These are phyloP conservation scores for Colletotrichum costaricense DNA, from an alignment of 2,329 filamentous ascomycete species.

Conservation along the genomic window DNA sequence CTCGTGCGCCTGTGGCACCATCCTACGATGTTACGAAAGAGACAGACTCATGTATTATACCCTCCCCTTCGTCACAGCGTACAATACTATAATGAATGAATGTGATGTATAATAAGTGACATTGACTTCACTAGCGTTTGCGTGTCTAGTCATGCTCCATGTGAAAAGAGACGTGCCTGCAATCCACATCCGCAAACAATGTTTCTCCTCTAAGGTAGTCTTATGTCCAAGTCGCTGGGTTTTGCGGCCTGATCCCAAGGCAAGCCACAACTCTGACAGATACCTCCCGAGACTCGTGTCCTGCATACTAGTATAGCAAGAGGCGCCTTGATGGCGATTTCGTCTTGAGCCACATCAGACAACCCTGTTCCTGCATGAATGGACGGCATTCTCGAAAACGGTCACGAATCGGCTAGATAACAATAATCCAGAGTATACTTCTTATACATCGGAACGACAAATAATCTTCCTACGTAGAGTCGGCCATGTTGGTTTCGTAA, in stretches of 20 bases:
- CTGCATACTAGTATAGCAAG: neutral
- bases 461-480: neutral
- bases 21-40: neutral
- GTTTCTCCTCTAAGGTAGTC: neutral
- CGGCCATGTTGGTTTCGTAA: neutral
- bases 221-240: neutral
- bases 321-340: neutral
- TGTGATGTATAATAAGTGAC: slow-evolving; percentile 11
- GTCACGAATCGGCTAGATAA: neutral
- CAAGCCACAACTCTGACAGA: neutral
- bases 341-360: neutral
- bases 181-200: neutral
- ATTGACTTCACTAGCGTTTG: neutral
- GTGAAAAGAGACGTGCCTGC: neutral
- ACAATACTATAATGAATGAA: neutral
- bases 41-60: neutral
- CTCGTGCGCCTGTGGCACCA: too few species aligned
- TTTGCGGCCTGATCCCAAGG: neutral
- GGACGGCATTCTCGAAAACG: neutral
- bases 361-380: slow-evolving; percentile 11
- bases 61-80: neutral
- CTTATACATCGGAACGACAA: neutral
- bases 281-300: neutral
- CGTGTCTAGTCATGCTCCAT: neutral
- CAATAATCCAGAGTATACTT: neutral